Evolutionary conservation across 139 green algal genomes (phyloP), one percentile per base, ranked within the genome.

Genomic region (Yamagishiella unicocca): DNA sequence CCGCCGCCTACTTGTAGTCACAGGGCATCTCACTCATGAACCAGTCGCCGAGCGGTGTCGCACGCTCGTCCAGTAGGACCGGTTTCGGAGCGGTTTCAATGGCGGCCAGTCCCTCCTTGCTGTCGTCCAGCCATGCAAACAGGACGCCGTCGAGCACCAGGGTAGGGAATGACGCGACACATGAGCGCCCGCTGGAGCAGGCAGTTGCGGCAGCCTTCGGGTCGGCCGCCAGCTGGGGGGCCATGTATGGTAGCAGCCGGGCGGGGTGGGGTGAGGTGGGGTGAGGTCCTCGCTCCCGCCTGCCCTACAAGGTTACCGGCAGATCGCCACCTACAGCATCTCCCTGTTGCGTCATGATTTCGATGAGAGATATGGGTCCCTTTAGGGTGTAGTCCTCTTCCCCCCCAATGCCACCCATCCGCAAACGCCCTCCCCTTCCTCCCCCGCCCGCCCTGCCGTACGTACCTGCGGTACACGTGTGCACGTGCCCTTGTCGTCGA

Each of bases 381-480:
- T n/a, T n/a, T n/a, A n/a, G n/a, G n/a, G n/a, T n/a, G n/a, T n/a
- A n/a, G n/a, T n/a, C n/a, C n/a, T n/a, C n/a, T n/a, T n/a, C n/a
- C n/a, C n/a, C n/a, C n/a, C n/a, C n/a, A n/a, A n/a, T n/a, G n/a
- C n/a, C n/a, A n/a, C n/a, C n/a, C n/a, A n/a, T n/a, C n/a, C n/a
- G n/a, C 35, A 21, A 29, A 2, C 1, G 2, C 35, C 66, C 5
- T n/a, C 66, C 35, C 35, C 7, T 9, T 27, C 35, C 37, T 14
- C 67, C 19, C 37, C 50, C 17, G 12, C 50, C 50, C 50, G 12
- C 17, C 50, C 50, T n/a, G n/a, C 50, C 50, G 17, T 31, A 24
- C 70, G 1, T 31, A 83, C 89, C 85, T 95, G 92, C 10, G 94
- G 94, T 29, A 96, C 89, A 43, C 55, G n/a, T 5, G 82, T 89